phyloP scores from a whole-genome alignment of 495 filamentous ascomycete species.

The Clavariopsis aquatica region DNA sequence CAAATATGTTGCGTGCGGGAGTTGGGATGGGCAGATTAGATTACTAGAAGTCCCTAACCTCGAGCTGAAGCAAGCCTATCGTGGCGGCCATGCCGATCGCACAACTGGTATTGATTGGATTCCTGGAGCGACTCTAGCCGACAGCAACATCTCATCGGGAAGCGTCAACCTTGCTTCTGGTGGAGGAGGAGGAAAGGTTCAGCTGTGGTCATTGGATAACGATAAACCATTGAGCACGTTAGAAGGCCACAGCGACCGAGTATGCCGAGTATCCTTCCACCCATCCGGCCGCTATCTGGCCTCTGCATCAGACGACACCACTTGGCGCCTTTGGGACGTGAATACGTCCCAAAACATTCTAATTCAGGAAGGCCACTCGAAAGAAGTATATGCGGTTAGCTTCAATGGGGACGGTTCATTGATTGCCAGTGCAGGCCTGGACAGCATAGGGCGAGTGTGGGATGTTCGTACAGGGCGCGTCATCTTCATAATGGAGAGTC shows the following conservation, averaged over 20 bases:
- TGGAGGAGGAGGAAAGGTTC: slow-evolving; percentile 84
- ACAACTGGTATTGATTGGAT: slow-evolving; percentile 90
- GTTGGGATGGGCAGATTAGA: slow-evolving; percentile 86
- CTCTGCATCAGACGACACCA: slow-evolving; percentile 92
- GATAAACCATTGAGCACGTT: slow-evolving; percentile 83
- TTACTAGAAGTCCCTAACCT: slow-evolving; percentile 81
- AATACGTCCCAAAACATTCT: slow-evolving; percentile 79
- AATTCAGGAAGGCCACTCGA: slow-evolving; percentile 90
- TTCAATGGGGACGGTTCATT: slow-evolving; percentile 92
- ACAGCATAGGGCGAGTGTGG: slow-evolving; percentile 95
- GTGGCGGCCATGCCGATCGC: slow-evolving; percentile 76
- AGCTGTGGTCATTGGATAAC: slow-evolving; percentile 85
- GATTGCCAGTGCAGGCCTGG: slow-evolving; percentile 83
- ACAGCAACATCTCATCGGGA: slow-evolving; percentile 66
- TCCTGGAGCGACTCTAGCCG: slow-evolving; percentile 75
- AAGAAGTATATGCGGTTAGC: slow-evolving; percentile 82
- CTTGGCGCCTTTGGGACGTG: slow-evolving; percentile 96
- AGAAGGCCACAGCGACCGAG: slow-evolving; percentile 80
- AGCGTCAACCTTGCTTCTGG: slow-evolving; percentile 86
- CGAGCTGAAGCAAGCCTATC: slow-evolving; percentile 67
- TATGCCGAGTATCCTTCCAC: slow-evolving; percentile 91
- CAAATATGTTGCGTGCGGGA: slow-evolving; percentile 80
- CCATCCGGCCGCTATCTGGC: slow-evolving; percentile 88
- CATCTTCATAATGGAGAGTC: slow-evolving; percentile 92
- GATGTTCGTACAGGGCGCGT: slow-evolving; percentile 92